These are phyloP conservation scores for Massarina eburnea DNA, from an alignment of 2,329 filamentous ascomycete genomes.

Conservation along the genomic window DNA sequence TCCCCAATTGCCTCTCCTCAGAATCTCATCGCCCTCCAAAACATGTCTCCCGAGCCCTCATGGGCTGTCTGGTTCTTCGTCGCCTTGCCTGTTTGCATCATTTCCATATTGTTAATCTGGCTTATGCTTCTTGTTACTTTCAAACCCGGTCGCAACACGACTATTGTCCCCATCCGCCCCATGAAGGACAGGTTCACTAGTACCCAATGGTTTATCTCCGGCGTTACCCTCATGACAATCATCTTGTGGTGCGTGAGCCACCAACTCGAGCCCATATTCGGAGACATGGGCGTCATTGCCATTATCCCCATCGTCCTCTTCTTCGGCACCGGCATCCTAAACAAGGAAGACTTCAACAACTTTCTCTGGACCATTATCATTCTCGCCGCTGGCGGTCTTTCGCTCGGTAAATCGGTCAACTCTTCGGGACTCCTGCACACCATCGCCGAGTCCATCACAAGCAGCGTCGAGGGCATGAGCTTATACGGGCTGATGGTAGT, in stretches of 20 bases:
- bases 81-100: constrained; percentile 85
- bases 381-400: constrained; percentile 87
- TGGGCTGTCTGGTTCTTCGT: constrained; percentile 99
- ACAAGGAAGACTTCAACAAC: constrained; percentile 99
- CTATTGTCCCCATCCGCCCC: constrained; percentile 86
- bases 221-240: constrained; percentile 83
- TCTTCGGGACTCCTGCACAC: constrained; percentile 90
- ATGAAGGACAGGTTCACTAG: constrained; percentile 87
- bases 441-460: constrained; percentile 76
- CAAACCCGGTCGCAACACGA: constrained; percentile 79
- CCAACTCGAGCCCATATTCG: constrained; percentile 82
- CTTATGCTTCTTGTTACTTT: constrained; percentile 81
- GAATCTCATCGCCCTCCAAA: constrained; percentile 93
- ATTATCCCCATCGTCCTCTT: constrained; percentile 95
- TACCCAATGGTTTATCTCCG: constrained; percentile 88
- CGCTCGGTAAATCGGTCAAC: constrained; percentile 90
- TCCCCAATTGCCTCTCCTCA: constrained; percentile 97
- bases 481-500: constrained; percentile 85
- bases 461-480: constrained; percentile 72
- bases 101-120: constrained; percentile 90
- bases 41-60: constrained; percentile 88
- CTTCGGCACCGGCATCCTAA: constrained; percentile 93
- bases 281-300: constrained; percentile 97
- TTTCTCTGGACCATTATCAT: constrained; percentile 99
- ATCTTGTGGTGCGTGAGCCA: constrained; percentile 90